Base-by-base conservation (phyloP, 2,329 filamentous ascomycete genomes). In the Zasmidium cellare region DNA sequence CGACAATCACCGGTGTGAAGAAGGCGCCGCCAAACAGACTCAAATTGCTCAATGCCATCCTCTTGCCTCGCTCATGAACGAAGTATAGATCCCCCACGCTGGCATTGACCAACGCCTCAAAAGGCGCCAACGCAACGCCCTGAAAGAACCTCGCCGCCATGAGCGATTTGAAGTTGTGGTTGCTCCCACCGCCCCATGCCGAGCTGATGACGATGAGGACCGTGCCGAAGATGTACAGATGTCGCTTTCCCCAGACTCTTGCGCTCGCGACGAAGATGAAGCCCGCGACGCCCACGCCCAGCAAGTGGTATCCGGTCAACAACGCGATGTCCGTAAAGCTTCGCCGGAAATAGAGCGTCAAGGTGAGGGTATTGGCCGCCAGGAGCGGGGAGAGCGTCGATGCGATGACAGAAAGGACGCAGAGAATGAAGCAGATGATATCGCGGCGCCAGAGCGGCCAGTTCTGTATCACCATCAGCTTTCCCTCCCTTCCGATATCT, bases 361-460 rank as follows among this genome's bases (percentile, higher is more conserved):
- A 79, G 3, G 88, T 90, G 57, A 96, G 78, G 1, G 92, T 96
- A 74, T 96, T 92, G 57, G 92, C 90, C 47, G 92, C 92, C 63
- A 97, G 87, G 56, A 97, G 87, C 3, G 93, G 89, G 25, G 90
- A 91, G 9, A 96, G 85, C 0, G 90, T 88, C 12, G 91, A 90
- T 52, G 90, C 92, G 65, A 97, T 88, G 69, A 96, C 87, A 62
- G 90, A 88, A 22, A 89, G 84, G 59, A 94, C 76, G 62, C 89
- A 96, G 23, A 97, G 85, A 62, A 90, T 83, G 57, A 86, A 79
- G 60, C 92, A 88, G 70, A 94, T 92, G 53, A 89, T 67, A 72
- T 97, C 92, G 71, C 92, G 90, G 66, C 84, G 85, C 89, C 90
- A 93, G 60, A 96, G 74, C 20, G 92, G 89, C 92, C 92, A 97